Conservation (phyloP, 1,284 basidiomycete species). For the Phlebopus sp. region DNA sequence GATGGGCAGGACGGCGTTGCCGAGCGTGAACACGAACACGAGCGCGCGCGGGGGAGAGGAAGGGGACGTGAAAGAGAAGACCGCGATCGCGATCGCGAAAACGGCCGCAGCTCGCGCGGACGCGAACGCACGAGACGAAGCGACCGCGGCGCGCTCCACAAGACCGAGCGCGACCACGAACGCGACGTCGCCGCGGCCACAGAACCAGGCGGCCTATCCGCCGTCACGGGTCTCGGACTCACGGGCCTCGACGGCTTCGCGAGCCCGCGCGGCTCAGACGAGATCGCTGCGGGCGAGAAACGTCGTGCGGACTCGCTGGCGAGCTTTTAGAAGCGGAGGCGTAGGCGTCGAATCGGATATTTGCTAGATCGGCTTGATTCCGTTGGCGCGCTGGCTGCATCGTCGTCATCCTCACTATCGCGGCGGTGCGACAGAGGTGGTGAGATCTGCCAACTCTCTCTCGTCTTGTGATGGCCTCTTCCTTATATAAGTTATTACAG, state of each 20-base stretch:
- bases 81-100: constrained; percentile 1
- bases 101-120: constrained; percentile 6
- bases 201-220: constrained; percentile 21
- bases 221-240: constrained; percentile 31
- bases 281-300: constrained; percentile 12
- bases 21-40: constrained; percentile 1
- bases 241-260: constrained; percentile 23
- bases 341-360: neutral
- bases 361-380: neutral
- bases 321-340: neutral
- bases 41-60: constrained; percentile 3
- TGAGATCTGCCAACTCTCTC: too few relatives aligned
- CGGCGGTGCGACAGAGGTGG: too few relatives aligned
- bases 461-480: too few relatives aligned
- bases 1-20: constrained; percentile 1
- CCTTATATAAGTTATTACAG: too few relatives aligned
- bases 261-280: constrained; percentile 8
- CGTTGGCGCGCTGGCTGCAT: too few relatives aligned
- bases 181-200: neutral
- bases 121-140: constrained; percentile 11
- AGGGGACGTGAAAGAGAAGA: neutral
- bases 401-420: too few relatives aligned
- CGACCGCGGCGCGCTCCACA: neutral
- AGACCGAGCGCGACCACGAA: neutral
- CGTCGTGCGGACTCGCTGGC: neutral